Evolutionary conservation across 1,284 basidiomycete genomes (phyloP), one percentile per base, ranked within the genome.

Genomic region (Macrocystidia cucumis): DNA sequence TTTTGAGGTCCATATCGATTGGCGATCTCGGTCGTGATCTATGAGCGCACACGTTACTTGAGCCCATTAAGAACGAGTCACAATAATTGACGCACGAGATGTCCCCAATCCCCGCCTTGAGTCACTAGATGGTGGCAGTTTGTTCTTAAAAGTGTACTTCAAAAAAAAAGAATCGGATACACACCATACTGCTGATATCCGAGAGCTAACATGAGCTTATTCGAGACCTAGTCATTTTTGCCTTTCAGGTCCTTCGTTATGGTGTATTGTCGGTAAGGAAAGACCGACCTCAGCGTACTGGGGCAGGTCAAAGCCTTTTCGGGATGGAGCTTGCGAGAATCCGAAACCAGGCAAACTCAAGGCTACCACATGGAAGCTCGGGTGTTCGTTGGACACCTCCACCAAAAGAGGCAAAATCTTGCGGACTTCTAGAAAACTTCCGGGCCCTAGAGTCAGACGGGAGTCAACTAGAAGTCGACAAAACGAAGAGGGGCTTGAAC

Each of bases 351-450:
- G 74, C n/a, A 77, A 44, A 45, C 71, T 69, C 3, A 66, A 43
- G 0, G 68, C 66, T 0, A 78, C 70, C 13, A 78, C 70, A 43
- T 78, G 72, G 45, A 78, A 77, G 33, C 60, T 67, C 1, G 73
- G 73, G 25, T 66, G 55, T n/a, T n/a, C n/a, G n/a, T n/a, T n/a
- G n/a, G n/a, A n/a, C n/a, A n/a, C n/a, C 12, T 25, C 12, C 0
- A 55, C 48, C 38, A 78, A 50, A 1, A 74, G 44, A 0, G 74
- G 70, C 2, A 75, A 50, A 0, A 76, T 50, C 50, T 72, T 77
- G 32, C 52, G 49, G 5, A 62, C 66, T 52, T 78, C 74, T 14
- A 69, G 45, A 44, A 77, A 76, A 41, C 60, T 59, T 18, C 76
- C 74, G 0, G 75, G 76, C 75, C 75, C 75, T 78, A 19, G 6